These are phyloP conservation scores for Adansonia rubrostipa DNA, from an alignment of 441 rosid genomes.

Conservation along the genomic window DNA sequence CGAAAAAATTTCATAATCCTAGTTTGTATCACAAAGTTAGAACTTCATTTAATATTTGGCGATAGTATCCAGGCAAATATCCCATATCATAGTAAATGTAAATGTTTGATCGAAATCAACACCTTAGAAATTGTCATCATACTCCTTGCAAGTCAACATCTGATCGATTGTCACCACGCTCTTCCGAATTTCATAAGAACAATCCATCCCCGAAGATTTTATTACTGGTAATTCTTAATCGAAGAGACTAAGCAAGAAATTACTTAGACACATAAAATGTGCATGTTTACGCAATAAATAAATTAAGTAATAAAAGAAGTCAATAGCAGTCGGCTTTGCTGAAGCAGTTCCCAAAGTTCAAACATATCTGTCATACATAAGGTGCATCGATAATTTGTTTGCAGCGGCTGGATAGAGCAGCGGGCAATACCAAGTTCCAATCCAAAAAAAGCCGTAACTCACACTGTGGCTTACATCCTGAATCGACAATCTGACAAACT, in stretches of 20 bases:
- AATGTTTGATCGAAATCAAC: constrained; percentile 5
- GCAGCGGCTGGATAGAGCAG: background rate
- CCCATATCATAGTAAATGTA: constrained; percentile 2
- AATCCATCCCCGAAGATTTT: background rate
- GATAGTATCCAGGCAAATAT: background rate
- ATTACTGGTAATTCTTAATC: background rate
- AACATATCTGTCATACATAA: background rate
- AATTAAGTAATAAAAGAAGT: background rate
- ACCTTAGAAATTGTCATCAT: background rate
- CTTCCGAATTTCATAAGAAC: background rate
- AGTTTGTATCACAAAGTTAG: background rate
- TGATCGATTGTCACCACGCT: background rate
- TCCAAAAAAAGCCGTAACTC: background rate
- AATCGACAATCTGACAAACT: background rate
- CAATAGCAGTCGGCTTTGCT: background rate
- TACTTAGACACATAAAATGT: background rate
- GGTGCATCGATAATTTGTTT: background rate
- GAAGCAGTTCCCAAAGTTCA: constrained; percentile 17
- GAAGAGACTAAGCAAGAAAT: background rate
- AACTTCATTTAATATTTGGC: background rate
- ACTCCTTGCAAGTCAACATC: constrained; percentile 4
- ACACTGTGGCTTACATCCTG: background rate
- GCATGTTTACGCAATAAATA: background rate
- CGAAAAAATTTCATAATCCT: background rate
- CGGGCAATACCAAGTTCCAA: constrained; percentile 15